These are phyloP conservation scores for Cryphonectria naterciae DNA, from an alignment of 2,329 filamentous ascomycete species.

Conservation along the genomic window DNA sequence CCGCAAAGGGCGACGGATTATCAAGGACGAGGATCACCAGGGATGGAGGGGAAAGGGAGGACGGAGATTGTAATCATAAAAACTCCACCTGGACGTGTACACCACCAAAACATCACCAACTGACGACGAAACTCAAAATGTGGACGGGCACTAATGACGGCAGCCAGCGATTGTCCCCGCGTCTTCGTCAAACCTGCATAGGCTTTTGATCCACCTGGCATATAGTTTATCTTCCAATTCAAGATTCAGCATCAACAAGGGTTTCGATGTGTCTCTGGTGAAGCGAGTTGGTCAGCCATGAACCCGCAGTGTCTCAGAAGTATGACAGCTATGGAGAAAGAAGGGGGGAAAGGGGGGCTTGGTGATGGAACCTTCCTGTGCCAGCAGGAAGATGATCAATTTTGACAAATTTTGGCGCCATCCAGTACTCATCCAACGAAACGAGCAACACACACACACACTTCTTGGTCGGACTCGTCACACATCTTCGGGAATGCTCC, in stretches of 20 bases:
- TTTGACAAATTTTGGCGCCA: not conserved
- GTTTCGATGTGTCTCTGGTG: not conserved
- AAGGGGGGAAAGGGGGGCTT: too few species aligned
- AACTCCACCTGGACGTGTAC: slow-evolving; percentile 21
- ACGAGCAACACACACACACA: not conserved
- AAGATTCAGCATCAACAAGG: not conserved
- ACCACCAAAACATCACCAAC: slow-evolving; percentile 24
- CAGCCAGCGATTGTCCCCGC: slow-evolving; percentile 10
- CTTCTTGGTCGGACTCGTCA: not conserved
- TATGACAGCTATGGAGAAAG: not conserved
- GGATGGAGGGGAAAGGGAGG: not conserved
- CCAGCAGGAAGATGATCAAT: not conserved
- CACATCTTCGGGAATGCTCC: not conserved
- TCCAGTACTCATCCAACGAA: not conserved
- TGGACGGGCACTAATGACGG: slow-evolving; percentile 11
- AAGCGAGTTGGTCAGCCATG: not conserved
- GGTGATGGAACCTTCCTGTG: not conserved
- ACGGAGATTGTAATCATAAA: slow-evolving; percentile 27
- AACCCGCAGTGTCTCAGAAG: not conserved
- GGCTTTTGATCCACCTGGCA: not conserved
- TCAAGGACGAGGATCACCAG: not conserved
- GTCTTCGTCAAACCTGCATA: not conserved
- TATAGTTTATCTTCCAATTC: slow-evolving; percentile 7
- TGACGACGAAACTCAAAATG: slow-evolving; percentile 11
- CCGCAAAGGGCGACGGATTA: not conserved